phyloP scores from a whole-genome alignment of 306 rosid genomes.

The Rubus parviflorus region DNA sequence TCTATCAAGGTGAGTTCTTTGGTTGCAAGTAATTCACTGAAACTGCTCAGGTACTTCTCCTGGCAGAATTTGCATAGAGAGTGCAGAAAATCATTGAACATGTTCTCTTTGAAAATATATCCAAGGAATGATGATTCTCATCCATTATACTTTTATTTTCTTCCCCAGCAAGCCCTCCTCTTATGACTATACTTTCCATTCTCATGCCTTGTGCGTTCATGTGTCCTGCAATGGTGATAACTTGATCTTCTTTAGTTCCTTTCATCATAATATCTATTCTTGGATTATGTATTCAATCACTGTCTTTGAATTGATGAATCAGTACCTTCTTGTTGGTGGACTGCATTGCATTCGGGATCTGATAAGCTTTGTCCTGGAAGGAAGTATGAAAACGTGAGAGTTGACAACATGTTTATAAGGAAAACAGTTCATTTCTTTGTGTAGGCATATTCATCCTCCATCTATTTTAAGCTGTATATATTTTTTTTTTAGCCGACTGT shows the following conservation, averaged over 20 bases:
- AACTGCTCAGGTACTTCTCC: slow-evolving; percentile 49
- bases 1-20: slow-evolving; percentile 45
- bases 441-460: no score
- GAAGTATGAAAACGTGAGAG: no score
- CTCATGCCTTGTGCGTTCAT: slow-evolving; percentile 72
- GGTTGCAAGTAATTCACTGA: slow-evolving; percentile 64
- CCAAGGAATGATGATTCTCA: slow-evolving; percentile 64
- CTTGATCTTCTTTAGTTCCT: slow-evolving; percentile 86
- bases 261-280: no score
- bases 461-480: no score
- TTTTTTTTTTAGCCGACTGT: no score
- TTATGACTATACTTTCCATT: slow-evolving; percentile 76
- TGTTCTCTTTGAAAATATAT: slow-evolving; percentile 68
- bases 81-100: slow-evolving; percentile 71
- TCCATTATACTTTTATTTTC: slow-evolving; percentile 50
- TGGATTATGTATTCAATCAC: no score
- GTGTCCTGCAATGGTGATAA: slow-evolving; percentile 65
- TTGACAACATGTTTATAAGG: no score
- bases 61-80: slow-evolving; percentile 58
- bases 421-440: no score
- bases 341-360: no score
- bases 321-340: no score
- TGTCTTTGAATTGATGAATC: no score
- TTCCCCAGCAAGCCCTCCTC: slow-evolving; percentile 54
- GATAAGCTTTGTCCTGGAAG: no score